phyloP scores from a whole-genome alignment of 495 filamentous ascomycete species.

The Hypoxylon perforatum region DNA sequence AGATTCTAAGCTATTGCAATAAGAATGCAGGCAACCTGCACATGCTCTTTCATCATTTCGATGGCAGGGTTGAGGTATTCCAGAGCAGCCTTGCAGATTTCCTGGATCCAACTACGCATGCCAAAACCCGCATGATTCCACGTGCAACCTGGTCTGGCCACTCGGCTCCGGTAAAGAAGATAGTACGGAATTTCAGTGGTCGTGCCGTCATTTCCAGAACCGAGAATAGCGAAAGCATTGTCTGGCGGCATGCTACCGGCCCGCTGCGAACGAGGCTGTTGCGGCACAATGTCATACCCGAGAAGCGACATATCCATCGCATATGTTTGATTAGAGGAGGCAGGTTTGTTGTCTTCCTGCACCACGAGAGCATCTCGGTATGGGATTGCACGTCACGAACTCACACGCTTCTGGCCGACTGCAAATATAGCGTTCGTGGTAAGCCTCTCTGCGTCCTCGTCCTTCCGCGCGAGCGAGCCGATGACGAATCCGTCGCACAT shows the following conservation, averaged over 20 bases:
- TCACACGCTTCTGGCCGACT: slow-evolving; percentile 67
- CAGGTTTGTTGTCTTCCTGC: slow-evolving; percentile 83
- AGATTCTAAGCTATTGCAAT: slow-evolving; percentile 78
- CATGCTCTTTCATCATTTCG: slow-evolving; percentile 87
- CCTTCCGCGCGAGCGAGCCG: slow-evolving; percentile 71
- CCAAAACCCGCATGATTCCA: slow-evolving; percentile 64
- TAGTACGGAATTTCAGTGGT: slow-evolving; percentile 84
- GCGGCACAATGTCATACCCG: slow-evolving; percentile 76
- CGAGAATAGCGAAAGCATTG: slow-evolving; percentile 77
- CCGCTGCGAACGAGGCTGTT: slow-evolving; percentile 64
- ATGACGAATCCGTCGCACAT: slow-evolving; percentile 66
- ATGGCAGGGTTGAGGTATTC: slow-evolving; percentile 85
- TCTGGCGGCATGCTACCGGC: slow-evolving; percentile 77
- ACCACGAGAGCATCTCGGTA: slow-evolving; percentile 77
- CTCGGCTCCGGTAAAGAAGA: slow-evolving; percentile 80
- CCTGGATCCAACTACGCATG: slow-evolving; percentile 79
- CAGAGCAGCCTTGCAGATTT: slow-evolving; percentile 80
- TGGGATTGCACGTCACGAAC: slow-evolving; percentile 77
- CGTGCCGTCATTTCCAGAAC: slow-evolving; percentile 84
- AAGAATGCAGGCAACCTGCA: slow-evolving; percentile 70
- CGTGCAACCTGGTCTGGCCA: slow-evolving; percentile 85
- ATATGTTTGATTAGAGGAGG: slow-evolving; percentile 80
- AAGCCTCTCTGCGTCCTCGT: slow-evolving; percentile 86
- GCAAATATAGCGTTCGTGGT: slow-evolving; percentile 69
- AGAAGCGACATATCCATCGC: slow-evolving; percentile 81